Conservation (phyloP, 75 land plant species). For the Larix kaempferi region DNA sequence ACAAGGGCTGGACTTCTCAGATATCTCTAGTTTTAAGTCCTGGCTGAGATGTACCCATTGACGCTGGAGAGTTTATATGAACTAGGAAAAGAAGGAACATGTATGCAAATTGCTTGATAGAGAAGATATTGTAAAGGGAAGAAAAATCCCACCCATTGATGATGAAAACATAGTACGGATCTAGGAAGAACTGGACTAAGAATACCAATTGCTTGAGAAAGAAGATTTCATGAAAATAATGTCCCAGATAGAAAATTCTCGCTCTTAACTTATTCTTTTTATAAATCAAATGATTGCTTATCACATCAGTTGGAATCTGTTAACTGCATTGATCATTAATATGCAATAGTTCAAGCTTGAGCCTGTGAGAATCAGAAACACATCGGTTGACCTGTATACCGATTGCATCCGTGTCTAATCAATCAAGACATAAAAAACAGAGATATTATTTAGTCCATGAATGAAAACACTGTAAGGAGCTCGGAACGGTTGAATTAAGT, state of each 20-base stretch:
- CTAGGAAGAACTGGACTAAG: no score
- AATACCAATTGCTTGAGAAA: no score
- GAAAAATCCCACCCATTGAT: no score
- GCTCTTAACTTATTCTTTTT: no score
- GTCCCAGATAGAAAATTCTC: no score
- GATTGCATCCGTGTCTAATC: background rate
- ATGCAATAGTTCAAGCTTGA: background rate
- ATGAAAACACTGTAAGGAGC: no score
- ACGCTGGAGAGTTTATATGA: background rate
- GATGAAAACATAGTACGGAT: no score
- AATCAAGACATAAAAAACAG: background rate
- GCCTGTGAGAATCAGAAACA: background rate
- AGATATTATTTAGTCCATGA: background rate
- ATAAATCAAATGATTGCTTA: background rate
- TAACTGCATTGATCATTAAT: background rate
- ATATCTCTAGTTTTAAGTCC: no score
- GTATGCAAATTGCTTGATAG: background rate
- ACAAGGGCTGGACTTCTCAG: no score
- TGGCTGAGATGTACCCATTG: background rate
- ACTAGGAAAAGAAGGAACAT: background rate
- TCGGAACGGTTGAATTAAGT: no score
- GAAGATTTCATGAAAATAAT: no score
- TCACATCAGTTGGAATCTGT: background rate
- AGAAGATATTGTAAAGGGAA: background rate
- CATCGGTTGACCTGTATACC: background rate